phyloP scores from a whole-genome alignment of 129 eudicot genomes.

The Lactuca saligna region DNA sequence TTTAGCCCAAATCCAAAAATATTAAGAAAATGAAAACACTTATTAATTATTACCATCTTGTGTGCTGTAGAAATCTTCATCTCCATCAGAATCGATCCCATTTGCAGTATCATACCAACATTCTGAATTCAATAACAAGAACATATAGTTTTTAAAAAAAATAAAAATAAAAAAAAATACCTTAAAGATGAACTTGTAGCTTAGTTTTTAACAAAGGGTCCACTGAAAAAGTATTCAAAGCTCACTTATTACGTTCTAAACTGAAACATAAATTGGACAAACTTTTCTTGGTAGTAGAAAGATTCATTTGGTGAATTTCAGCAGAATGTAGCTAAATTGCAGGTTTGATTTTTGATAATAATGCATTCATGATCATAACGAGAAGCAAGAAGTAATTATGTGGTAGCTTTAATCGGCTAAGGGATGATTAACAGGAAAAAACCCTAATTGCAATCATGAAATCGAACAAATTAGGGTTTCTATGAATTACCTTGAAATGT shows the following conservation, averaged over 20 bases:
- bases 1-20: too few relatives aligned
- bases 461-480: neutral
- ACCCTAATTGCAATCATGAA: constrained; percentile 5
- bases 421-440: constrained; percentile 3
- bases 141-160: constrained; percentile 18
- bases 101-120: constrained; percentile 58
- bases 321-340: neutral
- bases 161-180: constrained; percentile 1
- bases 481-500: constrained; percentile 59
- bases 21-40: neutral
- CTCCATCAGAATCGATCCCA: constrained; percentile 61
- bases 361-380: constrained; percentile 9
- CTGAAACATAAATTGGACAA: neutral
- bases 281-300: too few relatives aligned
- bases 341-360: constrained; percentile 12
- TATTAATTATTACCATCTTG: constrained; percentile 57
- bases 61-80: constrained; percentile 78
- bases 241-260: constrained; percentile 1
- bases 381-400: neutral
- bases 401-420: neutral
- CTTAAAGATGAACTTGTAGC: neutral
- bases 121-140: constrained; percentile 55
- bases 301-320: neutral
- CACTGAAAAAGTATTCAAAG: neutral
- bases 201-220: neutral